Base-by-base conservation (phyloP, 495 filamentous ascomycete species). In the Podospora australis region DNA sequence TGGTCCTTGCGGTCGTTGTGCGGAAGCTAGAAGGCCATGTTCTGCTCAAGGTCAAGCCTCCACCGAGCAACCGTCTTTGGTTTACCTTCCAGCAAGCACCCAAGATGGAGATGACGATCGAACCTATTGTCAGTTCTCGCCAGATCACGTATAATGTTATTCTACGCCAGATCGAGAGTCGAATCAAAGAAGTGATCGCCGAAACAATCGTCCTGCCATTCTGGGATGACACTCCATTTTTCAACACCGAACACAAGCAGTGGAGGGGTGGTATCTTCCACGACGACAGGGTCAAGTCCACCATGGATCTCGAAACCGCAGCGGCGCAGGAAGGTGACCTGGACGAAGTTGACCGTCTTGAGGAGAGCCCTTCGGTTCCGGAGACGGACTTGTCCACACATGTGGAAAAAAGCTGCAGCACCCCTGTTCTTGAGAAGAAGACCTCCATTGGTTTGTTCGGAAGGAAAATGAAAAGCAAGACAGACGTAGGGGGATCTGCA, bases 91-190 rank as follows among this genome's bases (percentile, higher is more conserved):
- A 94, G 59, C 81, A 81, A 7, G 86, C 86, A 78, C 92, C 92
- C 6, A 88, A 88, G 53, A 87, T 98, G 70, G 89, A 89, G 41
- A 82, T 97, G 74, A 79, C 81, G 17, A 89, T 98, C 40, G 86
- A 96, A 60, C 92, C 92, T 5, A 89, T 98, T 52, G 89, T 98
- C 42, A 95, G 90, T 66, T 85, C 88, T 6, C 84, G 91, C 45
- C 90, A 96, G 64, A 94, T 98, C 42, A 96, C 92, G 1, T 97
- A 91, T 63, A 83, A 82, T 6, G 78, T 95, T 38, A 91, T 98
- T 39, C 77, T 96, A 10, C 83, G 89, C 40, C 84, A 90, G 40
- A 98, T 98, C 50, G 92, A 97, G 64, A 95, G 84, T 54, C 74
- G 90, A 20, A 95, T 98, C 60, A 82, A 90, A 47, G 90, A 96